Evolutionary conservation across 2,329 filamentous ascomycete species (phyloP), one percentile per base, ranked within the genome.

Genomic region (Diaporthe destruens): DNA sequence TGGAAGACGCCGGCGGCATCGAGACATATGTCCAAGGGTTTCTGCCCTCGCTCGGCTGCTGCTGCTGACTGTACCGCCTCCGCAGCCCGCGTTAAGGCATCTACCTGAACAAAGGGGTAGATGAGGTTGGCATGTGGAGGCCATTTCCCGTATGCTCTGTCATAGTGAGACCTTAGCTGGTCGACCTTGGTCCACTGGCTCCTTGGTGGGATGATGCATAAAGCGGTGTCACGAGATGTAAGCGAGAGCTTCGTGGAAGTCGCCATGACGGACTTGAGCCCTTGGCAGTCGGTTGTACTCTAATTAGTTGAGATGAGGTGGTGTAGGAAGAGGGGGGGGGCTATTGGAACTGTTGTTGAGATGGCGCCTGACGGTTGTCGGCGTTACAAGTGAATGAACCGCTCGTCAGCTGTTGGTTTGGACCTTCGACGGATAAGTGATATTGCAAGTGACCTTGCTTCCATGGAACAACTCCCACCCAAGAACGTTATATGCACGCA

Each of bases 111-210:
- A 78, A 92, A 93, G 0, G 91, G 91, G 77, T 93, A 93, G 29
- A 92, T 76, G 34, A 93, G 80, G 75, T 92, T 93, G 76, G 93
- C 78, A 76, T 93, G 91, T 16, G 90, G 88, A 4, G 91, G 90
- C 91, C 91, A 93, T 80, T 85, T 88, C 34, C 82, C 83, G 75
- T 87, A 88, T 0, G 87, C 85, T 74, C 89, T 89, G 79, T 93
- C 91, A 80, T 93, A 90, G 16, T 90, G 81, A n/a, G 82, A 84
- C 56, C 91, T 87, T 3, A 93, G 80, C 18, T 82, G 81, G 75
- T 92, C 85, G 67, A 91, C 78, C 4, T 85, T 76, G 1, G 82
- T 74, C 82, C 87, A 88, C 47, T 87, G 78, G 63, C 82, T 75
- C 29, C 76, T 75, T 0, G 90, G 88, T 3, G 89, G 89, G 8